Percentiles rank a stretch among this genome's conserved stretches.
Conservation (phyloP, 1,284 basidiomycete genomes). For the Peniophora sp. region DNA sequence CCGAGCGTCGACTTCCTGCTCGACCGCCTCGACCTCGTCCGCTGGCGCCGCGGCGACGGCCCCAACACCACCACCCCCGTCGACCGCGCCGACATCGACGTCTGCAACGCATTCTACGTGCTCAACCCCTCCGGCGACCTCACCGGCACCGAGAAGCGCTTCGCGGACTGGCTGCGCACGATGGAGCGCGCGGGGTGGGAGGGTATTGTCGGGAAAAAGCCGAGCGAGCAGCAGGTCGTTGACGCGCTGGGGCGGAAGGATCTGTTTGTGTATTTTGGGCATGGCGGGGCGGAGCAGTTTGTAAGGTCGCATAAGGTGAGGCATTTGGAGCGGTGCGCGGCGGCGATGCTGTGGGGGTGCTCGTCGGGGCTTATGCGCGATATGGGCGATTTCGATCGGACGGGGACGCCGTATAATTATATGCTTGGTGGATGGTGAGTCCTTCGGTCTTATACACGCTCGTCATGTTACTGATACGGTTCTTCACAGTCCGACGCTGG, state of each 20-base stretch:
- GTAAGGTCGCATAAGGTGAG: constrained; percentile 81
- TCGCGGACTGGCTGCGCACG: constrained; percentile 66
- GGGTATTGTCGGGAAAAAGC: constrained; percentile 69
- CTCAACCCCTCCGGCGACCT: constrained; percentile 94
- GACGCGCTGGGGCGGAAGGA: constrained; percentile 67
- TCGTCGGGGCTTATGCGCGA: constrained; percentile 85
- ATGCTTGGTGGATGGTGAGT: constrained; percentile 93
- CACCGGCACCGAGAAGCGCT: constrained; percentile 74
- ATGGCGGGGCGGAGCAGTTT: constrained; percentile 95
- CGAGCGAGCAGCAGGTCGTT: constrained; percentile 77
- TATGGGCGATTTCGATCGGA: constrained; percentile 89
- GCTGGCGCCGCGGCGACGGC: constrained; percentile 24
- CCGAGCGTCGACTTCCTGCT: constrained; percentile 85
- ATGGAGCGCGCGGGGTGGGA: constrained; percentile 76
- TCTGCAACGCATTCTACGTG: constrained; percentile 72
- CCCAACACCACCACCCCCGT: constrained; percentile 12
- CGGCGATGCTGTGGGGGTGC: constrained; percentile 98
- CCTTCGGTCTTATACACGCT: not conserved
- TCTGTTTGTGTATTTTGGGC: constrained; percentile 94
- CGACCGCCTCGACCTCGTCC: constrained; percentile 67
- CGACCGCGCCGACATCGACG: constrained; percentile 53
- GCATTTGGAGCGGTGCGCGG: constrained; percentile 76
- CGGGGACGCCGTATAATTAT: constrained; percentile 90
- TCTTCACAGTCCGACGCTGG: constrained; percentile 70
- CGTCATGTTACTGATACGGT: constrained; percentile 1